These are phyloP conservation scores for Pichia rugopelliculosa DNA, from an alignment of 805 yeast species.

Conservation along the genomic window DNA sequence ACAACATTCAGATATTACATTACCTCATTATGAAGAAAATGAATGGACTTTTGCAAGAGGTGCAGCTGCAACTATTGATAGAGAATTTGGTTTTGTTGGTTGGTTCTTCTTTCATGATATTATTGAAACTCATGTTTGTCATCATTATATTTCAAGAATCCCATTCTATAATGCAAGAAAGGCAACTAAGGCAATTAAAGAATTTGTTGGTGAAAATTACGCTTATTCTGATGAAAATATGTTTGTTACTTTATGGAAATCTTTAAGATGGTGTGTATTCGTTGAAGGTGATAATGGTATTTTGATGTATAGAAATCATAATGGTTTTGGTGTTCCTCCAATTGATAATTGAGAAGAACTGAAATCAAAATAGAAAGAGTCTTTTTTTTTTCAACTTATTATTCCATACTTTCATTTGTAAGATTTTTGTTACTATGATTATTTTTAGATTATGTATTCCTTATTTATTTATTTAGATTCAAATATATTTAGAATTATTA, in stretches of 20 bases:
- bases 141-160: conserved; percentile 47
- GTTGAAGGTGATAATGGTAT: conserved; percentile 66
- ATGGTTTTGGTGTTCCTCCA: conserved; percentile 35
- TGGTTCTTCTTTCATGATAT: conserved; percentile 50
- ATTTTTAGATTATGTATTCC: background rate
- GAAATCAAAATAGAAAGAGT: too few relatives aligned
- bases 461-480: background rate
- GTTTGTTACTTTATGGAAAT: conserved; percentile 53
- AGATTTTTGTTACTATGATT: background rate
- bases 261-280: conserved; percentile 58
- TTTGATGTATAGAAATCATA: conserved; percentile 56
- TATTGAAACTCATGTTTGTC: conserved; percentile 51
- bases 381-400: background rate
- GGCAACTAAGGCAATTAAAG: conserved; percentile 43
- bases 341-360: conserved; percentile 4
- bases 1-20: conserved; percentile 53
- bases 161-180: conserved; percentile 51
- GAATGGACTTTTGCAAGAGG: conserved; percentile 63
- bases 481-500: too few relatives aligned
- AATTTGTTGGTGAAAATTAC: conserved; percentile 48
- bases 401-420: background rate
- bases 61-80: conserved; percentile 59
- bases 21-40: conserved; percentile 50
- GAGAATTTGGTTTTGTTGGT: conserved; percentile 55
- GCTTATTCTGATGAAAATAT: conserved; percentile 44